Evolutionary conservation across 441 rosid genomes (phyloP).

Genomic region (Geranium incanum): DNA sequence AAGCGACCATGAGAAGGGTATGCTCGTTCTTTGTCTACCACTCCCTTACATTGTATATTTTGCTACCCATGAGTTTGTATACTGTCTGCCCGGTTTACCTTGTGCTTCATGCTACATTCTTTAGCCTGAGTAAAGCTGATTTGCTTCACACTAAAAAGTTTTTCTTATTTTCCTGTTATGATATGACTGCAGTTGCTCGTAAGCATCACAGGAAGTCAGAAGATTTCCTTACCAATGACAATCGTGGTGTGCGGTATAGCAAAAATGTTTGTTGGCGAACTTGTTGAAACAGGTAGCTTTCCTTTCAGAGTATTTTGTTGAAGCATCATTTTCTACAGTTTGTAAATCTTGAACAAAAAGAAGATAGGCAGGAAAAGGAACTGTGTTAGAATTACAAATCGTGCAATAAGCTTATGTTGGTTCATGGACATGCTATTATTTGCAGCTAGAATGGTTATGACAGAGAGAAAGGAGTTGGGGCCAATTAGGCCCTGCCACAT

Average conservation of each 20-base stretch:
- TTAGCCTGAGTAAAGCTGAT: neutral
- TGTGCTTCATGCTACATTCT: neutral
- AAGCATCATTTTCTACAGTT: neutral
- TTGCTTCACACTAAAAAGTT: neutral
- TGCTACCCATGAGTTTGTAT: no score
- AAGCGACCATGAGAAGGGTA: slow-evolving; percentile 22
- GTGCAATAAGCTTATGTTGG: no score
- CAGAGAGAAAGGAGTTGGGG: slow-evolving; percentile 80
- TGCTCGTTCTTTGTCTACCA: neutral
- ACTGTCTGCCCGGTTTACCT: no score
- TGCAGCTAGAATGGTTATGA: slow-evolving; percentile 79
- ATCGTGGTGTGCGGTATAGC: slow-evolving; percentile 26
- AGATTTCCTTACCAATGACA: slow-evolving; percentile 24
- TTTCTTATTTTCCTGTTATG: neutral
- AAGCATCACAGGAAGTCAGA: slow-evolving; percentile 22
- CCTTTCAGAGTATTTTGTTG: neutral
- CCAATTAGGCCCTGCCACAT: slow-evolving; percentile 95
- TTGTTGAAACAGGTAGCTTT: slow-evolving; percentile 23
- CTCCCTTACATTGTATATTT: neutral
- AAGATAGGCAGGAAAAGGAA: no score
- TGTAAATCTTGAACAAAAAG: no score
- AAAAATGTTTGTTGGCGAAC: slow-evolving; percentile 26
- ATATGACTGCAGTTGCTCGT: neutral
- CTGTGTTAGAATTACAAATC: no score
- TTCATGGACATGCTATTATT: neutral